Percentiles rank a stretch among this genome's conserved stretches.
phyloP scores from a whole-genome alignment of 129 eudicot genomes.

The Logfia minima region DNA sequence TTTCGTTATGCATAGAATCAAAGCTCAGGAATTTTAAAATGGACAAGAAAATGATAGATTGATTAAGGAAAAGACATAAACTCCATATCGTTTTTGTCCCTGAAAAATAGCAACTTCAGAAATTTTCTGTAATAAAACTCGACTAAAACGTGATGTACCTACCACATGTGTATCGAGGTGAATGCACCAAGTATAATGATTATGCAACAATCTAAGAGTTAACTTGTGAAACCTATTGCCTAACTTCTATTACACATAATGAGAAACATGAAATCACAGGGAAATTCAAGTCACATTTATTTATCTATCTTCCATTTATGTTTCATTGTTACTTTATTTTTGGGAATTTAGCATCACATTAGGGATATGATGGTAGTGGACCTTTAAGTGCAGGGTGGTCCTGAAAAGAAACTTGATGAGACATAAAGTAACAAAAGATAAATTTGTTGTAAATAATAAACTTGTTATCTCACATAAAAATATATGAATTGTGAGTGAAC shows the following conservation, averaged over 20 bases:
- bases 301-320: not conserved
- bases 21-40: not conserved
- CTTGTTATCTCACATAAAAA: no score
- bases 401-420: conserved; percentile 17
- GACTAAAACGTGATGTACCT: not conserved
- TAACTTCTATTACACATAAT: conserved; percentile 3
- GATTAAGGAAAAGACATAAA: not conserved
- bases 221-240: not conserved
- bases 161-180: not conserved
- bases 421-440: conserved; percentile 17
- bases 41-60: not conserved
- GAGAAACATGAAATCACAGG: not conserved
- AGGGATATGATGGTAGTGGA: conserved; percentile 33
- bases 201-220: not conserved
- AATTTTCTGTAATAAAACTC: not conserved
- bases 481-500: no score
- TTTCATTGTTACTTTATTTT: conserved; percentile 22
- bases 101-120: not conserved
- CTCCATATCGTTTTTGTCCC: not conserved
- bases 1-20: not conserved
- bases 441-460: not conserved
- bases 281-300: not conserved
- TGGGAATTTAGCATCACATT: conserved; percentile 10
- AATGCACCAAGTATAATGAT: not conserved
- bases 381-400: conserved; percentile 23